phyloP scores from a whole-genome alignment of 2,329 filamentous ascomycete genomes.

The Penicillium sp. region DNA sequence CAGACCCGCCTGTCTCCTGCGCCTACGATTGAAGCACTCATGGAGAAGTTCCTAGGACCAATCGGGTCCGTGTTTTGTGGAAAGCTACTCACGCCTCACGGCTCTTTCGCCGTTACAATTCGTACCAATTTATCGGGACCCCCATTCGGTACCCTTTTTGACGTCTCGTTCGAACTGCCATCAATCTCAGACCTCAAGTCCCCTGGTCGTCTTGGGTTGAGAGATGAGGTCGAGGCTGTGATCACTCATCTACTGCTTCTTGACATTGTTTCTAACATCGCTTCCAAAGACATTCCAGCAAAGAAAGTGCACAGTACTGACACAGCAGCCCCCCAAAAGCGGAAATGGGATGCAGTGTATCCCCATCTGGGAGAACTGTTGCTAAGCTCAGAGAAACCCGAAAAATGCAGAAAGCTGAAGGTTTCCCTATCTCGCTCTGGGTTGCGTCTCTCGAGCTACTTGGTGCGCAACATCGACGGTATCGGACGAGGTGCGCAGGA shows the following conservation, averaged over 20 bases:
- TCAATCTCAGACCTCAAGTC: conserved; percentile 30
- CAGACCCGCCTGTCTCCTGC: conserved; percentile 7
- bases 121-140: conserved; percentile 33
- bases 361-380: conserved; percentile 37
- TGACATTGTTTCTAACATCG: conserved; percentile 35
- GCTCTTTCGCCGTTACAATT: conserved; percentile 38
- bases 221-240: conserved; percentile 33
- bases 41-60: conserved; percentile 41
- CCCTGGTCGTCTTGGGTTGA: conserved; percentile 31
- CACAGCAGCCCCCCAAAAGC: not conserved
- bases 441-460: conserved; percentile 23
- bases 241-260: conserved; percentile 37
- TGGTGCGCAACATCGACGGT: conserved; percentile 16
- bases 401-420: conserved; percentile 31
- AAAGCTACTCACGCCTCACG: conserved; percentile 31
- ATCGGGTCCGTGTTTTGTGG: conserved; percentile 43
- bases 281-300: conserved; percentile 12
- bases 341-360: conserved; percentile 30
- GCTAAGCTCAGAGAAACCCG: conserved; percentile 14
- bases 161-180: conserved; percentile 34
- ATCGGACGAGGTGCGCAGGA: conserved; percentile 12
- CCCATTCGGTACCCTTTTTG: conserved; percentile 38
- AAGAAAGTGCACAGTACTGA: not conserved
- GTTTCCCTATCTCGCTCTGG: conserved; percentile 28
- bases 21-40: conserved; percentile 37